Conservation (phyloP, 2,329 filamentous ascomycete genomes). For the Paraconiothyrium sp. region DNA sequence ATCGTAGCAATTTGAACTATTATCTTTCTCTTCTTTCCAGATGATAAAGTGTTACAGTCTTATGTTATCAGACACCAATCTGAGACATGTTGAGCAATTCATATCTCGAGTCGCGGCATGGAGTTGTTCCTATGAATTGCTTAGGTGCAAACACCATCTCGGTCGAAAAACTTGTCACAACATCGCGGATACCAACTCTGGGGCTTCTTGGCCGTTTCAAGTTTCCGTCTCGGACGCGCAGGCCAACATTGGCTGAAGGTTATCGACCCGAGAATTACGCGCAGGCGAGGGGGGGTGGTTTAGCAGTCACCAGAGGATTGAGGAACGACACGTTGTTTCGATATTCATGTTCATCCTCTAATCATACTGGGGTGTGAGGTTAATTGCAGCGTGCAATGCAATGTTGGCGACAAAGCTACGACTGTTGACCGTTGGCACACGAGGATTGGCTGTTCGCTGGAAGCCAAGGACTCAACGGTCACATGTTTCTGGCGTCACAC, state of each 20-base stretch:
- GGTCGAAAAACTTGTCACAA: neutral
- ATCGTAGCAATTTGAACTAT: too few relatives aligned
- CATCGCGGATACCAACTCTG: neutral
- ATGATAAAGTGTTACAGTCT: too few relatives aligned
- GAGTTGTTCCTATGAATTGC: neutral
- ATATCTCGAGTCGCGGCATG: neutral
- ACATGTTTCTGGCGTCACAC: conserved; percentile 1
- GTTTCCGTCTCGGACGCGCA: neutral
- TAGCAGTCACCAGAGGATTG: neutral
- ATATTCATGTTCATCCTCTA: neutral
- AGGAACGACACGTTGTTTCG: neutral
- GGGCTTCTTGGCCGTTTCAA: conserved; percentile 10
- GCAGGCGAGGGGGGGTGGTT: neutral
- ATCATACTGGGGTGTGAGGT: neutral
- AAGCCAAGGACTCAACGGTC: neutral
- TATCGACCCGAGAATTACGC: neutral
- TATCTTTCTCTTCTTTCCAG: too few relatives aligned
- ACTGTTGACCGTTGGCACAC: neutral
- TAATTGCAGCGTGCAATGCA: neutral
- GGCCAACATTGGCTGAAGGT: neutral
- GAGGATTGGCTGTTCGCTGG: neutral
- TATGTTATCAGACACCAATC: too few relatives aligned
- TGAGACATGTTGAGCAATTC: neutral
- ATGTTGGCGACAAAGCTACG: neutral
- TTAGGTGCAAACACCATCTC: neutral